phyloP scores from a whole-genome alignment of 805 yeast species.

The Schwanniomyces vanrijiae region DNA sequence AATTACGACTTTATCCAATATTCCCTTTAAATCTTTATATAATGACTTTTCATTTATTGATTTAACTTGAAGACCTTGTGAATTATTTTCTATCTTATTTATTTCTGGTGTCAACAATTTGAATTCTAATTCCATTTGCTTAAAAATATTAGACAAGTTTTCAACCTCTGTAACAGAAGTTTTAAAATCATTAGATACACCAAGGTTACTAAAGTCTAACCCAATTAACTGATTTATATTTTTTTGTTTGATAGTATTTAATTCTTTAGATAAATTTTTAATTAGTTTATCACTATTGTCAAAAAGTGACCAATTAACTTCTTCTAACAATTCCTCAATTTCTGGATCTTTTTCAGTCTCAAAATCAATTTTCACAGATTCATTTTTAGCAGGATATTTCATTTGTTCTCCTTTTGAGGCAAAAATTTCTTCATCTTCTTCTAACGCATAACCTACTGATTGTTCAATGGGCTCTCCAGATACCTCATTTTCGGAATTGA shows the following conservation, averaged over 20 bases:
- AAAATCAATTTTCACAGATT: constrained; percentile 7
- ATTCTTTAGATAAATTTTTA: constrained; percentile 55
- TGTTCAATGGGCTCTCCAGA: background rate
- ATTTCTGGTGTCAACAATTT: constrained; percentile 60
- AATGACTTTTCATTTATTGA: constrained; percentile 78
- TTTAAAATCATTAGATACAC: constrained; percentile 30
- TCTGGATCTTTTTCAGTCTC: constrained; percentile 38
- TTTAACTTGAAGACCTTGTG: constrained; percentile 80
- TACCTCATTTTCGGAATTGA: background rate
- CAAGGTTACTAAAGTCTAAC: constrained; percentile 35
- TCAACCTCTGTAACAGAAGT: constrained; percentile 36
- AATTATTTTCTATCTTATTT: constrained; percentile 66
- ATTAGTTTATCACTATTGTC: constrained; percentile 64
- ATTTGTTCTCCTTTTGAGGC: constrained; percentile 7
- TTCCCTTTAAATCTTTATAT: constrained; percentile 65
- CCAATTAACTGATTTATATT: constrained; percentile 50
- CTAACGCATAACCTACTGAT: constrained; percentile 8
- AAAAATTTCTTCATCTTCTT: constrained; percentile 12
- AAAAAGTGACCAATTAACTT: constrained; percentile 70
- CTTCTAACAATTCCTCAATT: constrained; percentile 69
- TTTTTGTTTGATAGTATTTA: constrained; percentile 60
- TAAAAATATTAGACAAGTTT: constrained; percentile 36
- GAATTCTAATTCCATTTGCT: constrained; percentile 40
- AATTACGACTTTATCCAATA: constrained; percentile 69
- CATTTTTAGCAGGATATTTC: constrained; percentile 14